Evolutionary conservation across 306 rosid genomes (phyloP), one percentile per base, ranked within the genome.

Genomic region (Dicorynia guianensis): DNA sequence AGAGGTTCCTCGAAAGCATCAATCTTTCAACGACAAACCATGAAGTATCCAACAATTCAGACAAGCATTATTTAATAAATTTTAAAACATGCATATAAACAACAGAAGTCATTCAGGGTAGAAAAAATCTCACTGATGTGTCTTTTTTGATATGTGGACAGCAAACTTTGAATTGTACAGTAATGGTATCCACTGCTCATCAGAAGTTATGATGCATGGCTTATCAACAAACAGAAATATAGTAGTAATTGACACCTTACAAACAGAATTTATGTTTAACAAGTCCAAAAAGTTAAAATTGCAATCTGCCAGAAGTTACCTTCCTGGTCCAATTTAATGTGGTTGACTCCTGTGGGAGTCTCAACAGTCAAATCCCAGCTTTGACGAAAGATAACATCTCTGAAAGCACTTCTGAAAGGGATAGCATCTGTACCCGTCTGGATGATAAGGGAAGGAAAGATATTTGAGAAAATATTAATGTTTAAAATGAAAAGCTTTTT

Each of bases 371-470:
- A 80, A 75, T 75, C 81, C 79, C 77, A 82, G 42, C 85, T 90
- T 78, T 35, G 74, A 60, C 80, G 74, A 58, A 95, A 95, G 67
- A 95, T 79, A 65, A 95, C 98, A 71, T 95, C 79, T 82, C 77
- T 86, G 74, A 92, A 92, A 78, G 98, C 97, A 69, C 96, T 92
- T 76, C 79, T 87, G 85, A 85, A 90, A 72, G 97, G 96, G 80
- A 92, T 75, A 40, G 88, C 81, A 82, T 95, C 98, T 19, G 91
- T 88, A 76, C 90, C 98, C n/a, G 84, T 78, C 98, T 95, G 90
- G 62, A 84, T 54, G 52, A 76, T 47, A 43, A 73, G 57, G 70
- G 63, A 53, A 66, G 48, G 34, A 52, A 61, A 40, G 8, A 61
- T 71, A 56, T 74, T 25, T 75, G 57, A 57, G 77, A 86, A 78